Evolutionary conservation across 2,329 filamentous ascomycete genomes (phyloP), one percentile per base, ranked within the genome.

Genomic region (Aphanoascus verrucosus): DNA sequence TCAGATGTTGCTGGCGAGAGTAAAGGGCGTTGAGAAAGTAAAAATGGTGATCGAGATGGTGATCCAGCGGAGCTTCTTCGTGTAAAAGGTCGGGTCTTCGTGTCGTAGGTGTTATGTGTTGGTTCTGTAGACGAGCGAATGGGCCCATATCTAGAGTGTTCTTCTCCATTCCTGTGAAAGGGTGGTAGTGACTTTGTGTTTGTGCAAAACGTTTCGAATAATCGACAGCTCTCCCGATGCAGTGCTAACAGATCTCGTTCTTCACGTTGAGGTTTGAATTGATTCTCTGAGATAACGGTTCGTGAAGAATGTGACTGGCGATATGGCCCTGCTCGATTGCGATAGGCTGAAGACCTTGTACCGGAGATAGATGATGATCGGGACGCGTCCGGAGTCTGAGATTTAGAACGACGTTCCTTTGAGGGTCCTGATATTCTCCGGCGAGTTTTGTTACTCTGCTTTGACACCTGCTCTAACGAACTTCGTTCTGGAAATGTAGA

Each of bases 11-110:
- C 35, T 3, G 56, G 56, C 11, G 56, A 52, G 34, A 38, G 42
- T 1, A 91, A 91, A 67, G 93, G 97, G 69, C 78, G 91, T 61
- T 91, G 96, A 69, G 96, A 94, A 71, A 90, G 90, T 49, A 87
- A 86, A 49, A 89, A 89, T 53, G 91, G 91, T 34, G 97, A 95
- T 67, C 75, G 96, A 56, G 90, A 97, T 62, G 85, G 97, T 65
- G 93, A 97, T 71, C 97, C 97, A 69, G 50, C 45, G n/a, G 42
- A 44, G 35, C 31, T 46, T 31, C 50, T 38, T 7, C 50, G 42
- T 12, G 43, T 17, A 32, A 34, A n/a, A 17, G 5, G 15, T 51
- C 50, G 17, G 7, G 19, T 20, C 34, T 14, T 41, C 11, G 37
- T 47, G 5, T n/a, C 8, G 28, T 43, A 8, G 15, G 14, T 45